Percentiles rank a stretch among this genome's conserved stretches.
Conservation (phyloP, 2,329 filamentous ascomycete species). For the Zalaria obscura region DNA sequence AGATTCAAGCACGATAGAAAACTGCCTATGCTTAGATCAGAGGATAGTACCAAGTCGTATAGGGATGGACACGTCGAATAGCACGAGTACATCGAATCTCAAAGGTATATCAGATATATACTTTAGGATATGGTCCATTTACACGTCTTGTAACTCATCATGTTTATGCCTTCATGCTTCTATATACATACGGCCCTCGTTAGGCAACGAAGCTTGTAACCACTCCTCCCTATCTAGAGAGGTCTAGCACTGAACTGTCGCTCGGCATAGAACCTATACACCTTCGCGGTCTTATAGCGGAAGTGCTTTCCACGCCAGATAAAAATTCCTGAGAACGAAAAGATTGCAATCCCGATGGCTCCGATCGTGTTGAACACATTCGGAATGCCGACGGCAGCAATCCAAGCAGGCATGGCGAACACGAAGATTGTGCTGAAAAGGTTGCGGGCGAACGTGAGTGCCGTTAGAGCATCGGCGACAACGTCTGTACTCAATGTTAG, state of each 20-base stretch:
- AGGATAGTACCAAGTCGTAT: too few species aligned
- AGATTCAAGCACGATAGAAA: too few species aligned
- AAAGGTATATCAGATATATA: too few species aligned
- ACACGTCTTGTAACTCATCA: too few species aligned
- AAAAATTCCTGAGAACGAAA: constrained; percentile 15
- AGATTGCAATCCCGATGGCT: constrained; percentile 18
- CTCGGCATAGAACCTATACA: constrained; percentile 21
- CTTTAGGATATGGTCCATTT: too few species aligned
- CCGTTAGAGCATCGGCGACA: constrained; percentile 32
- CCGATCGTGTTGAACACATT: constrained; percentile 28
- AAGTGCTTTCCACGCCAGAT: constrained; percentile 22
- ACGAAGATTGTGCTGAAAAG: constrained; percentile 28
- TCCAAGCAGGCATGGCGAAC: constrained; percentile 32
- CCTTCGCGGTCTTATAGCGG: constrained; percentile 15
- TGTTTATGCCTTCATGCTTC: too few species aligned
- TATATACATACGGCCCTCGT: too few species aligned
- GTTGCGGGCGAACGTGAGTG: constrained; percentile 31
- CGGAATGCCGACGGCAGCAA: constrained; percentile 21
- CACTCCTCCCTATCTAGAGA: constrained; percentile 2
- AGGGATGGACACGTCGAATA: too few species aligned
- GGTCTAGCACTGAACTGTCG: constrained; percentile 17
- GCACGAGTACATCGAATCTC: too few species aligned
- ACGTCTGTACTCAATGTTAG: constrained; percentile 18
- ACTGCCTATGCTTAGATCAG: too few species aligned
- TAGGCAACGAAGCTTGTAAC: too few species aligned